A percentile compares a stretch with the other conserved stretches of the same genome.
Conservation (phyloP, 1,139 yeast species). For the Yamadazyma trypodendri region DNA sequence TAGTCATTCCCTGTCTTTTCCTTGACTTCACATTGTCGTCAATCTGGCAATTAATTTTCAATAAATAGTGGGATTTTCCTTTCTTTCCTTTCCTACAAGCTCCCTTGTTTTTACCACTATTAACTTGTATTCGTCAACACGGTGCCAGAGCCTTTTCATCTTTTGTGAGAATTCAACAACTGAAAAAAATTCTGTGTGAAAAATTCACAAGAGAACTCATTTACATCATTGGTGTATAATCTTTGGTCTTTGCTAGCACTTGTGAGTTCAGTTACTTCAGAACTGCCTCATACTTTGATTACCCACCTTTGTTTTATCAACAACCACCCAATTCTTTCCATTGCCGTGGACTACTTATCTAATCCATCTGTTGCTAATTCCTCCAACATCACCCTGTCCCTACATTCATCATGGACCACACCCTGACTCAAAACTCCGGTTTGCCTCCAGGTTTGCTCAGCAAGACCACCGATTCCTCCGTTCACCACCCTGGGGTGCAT, state of each 20-base stretch:
- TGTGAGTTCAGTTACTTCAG: neutral
- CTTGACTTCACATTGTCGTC: too few species aligned
- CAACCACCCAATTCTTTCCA: too few species aligned
- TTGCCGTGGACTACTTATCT: too few species aligned
- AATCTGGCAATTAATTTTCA: too few species aligned
- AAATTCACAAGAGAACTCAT: constrained; percentile 3
- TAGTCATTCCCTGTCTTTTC: neutral
- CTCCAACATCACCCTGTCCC: too few species aligned
- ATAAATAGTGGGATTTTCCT: too few species aligned
- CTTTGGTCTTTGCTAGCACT: too few species aligned
- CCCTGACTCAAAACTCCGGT: neutral
- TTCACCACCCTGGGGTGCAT: constrained; percentile 4
- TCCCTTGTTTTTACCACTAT: too few species aligned
- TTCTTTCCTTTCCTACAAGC: too few species aligned
- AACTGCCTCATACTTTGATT: too few species aligned
- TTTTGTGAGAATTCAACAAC: neutral
- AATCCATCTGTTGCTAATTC: neutral
- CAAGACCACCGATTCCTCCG: neutral
- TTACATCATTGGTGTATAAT: neutral
- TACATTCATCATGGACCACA: constrained; percentile 2
- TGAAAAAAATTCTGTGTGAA: constrained; percentile 1
- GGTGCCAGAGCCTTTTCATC: neutral
- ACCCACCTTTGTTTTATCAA: too few species aligned
- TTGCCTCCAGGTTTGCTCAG: constrained; percentile 1
- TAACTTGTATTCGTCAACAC: too few species aligned